Evolutionary conservation across 768 basidiomycete species (phyloP).

Genomic region (Leccinum subgranulosum): DNA sequence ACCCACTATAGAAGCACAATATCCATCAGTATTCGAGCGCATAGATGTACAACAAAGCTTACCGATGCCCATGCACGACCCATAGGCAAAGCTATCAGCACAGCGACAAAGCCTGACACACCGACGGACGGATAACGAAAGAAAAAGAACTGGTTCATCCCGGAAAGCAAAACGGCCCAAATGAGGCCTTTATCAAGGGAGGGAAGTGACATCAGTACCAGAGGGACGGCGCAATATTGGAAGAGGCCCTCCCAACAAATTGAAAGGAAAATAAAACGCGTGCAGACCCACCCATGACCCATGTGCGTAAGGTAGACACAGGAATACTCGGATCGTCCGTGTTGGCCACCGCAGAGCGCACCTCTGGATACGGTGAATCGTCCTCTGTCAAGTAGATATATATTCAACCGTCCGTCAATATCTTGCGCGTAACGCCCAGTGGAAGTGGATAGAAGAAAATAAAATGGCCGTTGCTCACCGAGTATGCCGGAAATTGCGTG

Average conservation of each 20-base stretch:
- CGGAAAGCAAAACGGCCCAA: slow-evolving; percentile 61
- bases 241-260: too few species aligned
- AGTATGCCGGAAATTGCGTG: slow-evolving; percentile 10
- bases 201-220: background rate
- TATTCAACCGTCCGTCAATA: background rate
- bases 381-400: slow-evolving; percentile 44
- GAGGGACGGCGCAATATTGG: background rate
- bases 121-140: slow-evolving; percentile 57
- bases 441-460: background rate
- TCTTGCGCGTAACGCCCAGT: background rate
- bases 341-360: slow-evolving; percentile 72
- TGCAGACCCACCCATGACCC: slow-evolving; percentile 45
- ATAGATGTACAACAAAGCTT: background rate
- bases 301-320: slow-evolving; percentile 53
- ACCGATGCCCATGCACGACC: slow-evolving; percentile 61
- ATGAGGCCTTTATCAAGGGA: slow-evolving; percentile 25
- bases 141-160: slow-evolving; percentile 78
- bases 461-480: slow-evolving; percentile 9
- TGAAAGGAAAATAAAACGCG: too few species aligned
- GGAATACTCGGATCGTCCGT: slow-evolving; percentile 69
- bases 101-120: slow-evolving; percentile 55
- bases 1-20: slow-evolving; percentile 33
- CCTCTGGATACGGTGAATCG: slow-evolving; percentile 85
- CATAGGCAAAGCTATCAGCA: slow-evolving; percentile 66
- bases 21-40: background rate